Percentiles rank a stretch among this genome's conserved stretches.
Conservation (phyloP, 2,329 filamentous ascomycete species). For the Cladophialophora immunda region DNA sequence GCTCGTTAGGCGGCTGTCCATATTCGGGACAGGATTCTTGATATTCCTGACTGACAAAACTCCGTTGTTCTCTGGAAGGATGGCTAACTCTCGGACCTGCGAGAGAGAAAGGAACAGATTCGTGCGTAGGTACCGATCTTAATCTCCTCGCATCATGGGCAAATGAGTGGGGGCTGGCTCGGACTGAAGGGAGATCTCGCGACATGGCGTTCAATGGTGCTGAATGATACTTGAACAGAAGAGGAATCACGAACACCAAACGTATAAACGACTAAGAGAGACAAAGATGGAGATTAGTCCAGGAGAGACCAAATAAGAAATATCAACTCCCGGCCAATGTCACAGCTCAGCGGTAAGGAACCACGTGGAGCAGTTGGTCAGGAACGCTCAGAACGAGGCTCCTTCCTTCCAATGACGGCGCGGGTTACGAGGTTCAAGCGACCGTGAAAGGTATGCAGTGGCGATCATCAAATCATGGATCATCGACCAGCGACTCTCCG, state of each 20-base stretch:
- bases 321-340: neutral
- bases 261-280: neutral
- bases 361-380: neutral
- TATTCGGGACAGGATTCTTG: constrained; percentile 15
- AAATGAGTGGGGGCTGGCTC: neutral
- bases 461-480: neutral
- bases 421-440: neutral
- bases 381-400: neutral
- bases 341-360: neutral
- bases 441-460: neutral
- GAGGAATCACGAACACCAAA: constrained; percentile 3
- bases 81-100: constrained; percentile 6
- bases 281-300: neutral
- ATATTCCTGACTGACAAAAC: constrained; percentile 23
- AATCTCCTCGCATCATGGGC: neutral
- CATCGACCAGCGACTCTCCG: neutral
- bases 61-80: constrained; percentile 7
- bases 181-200: neutral
- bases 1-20: constrained; percentile 15
- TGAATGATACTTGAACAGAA: neutral
- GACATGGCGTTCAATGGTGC: neutral
- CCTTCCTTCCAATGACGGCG: constrained; percentile 1
- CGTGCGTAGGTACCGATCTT: neutral
- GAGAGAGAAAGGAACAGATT: constrained; percentile 8
- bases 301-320: neutral